Evolutionary conservation across 2,329 filamentous ascomycete species (phyloP), one percentile per base, ranked within the genome.

Genomic region (Verticillium klebahnii): DNA sequence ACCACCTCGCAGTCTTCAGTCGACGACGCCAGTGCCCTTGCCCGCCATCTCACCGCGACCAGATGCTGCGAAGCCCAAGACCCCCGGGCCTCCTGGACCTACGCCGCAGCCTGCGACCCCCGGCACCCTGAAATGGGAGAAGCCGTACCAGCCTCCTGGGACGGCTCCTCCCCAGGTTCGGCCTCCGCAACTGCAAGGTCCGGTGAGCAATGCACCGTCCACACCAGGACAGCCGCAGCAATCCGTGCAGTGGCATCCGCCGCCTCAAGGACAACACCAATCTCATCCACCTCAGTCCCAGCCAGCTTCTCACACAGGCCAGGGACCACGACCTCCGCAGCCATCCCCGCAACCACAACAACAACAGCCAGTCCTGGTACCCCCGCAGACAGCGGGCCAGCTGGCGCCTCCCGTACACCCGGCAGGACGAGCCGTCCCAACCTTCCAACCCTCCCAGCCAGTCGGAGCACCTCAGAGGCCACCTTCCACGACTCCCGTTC

Each of bases 91-190:
- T 19, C 65, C 63, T 2, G 62, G 63, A n/a, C 60, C 65, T 19
- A 60, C 67, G 6, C 62, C 68, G n/a, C 70, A 69, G 52, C 58
- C 66, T 34, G 29, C 64, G 3, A 65, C 69, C 7, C 68, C 70
- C 25, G 70, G 70, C 7, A 63, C 67, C 39, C 62, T 77, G 19
- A 78, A 78, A 60, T 78, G 76, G 76, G 76, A 78, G 66, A 77
- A 75, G 66, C 75, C 77, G 12, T 77, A 78, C 63, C 75, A 77
- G 60, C 75, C 75, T 52, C 70, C 70, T 2, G 69, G 69, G 12
- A 69, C 71, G 3, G 69, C 71, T n/a, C 31, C 68, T 23, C 60
- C 67, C 54, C 69, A 69, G 25, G 64, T 68, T 8, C 69, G 69
- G 6, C 62, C 68, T 23, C 60, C 69, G 37, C 67, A 70, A 12